Evolutionary conservation across 2,329 filamentous ascomycete genomes (phyloP).

Genomic region (Sphaerulina musiva): DNA sequence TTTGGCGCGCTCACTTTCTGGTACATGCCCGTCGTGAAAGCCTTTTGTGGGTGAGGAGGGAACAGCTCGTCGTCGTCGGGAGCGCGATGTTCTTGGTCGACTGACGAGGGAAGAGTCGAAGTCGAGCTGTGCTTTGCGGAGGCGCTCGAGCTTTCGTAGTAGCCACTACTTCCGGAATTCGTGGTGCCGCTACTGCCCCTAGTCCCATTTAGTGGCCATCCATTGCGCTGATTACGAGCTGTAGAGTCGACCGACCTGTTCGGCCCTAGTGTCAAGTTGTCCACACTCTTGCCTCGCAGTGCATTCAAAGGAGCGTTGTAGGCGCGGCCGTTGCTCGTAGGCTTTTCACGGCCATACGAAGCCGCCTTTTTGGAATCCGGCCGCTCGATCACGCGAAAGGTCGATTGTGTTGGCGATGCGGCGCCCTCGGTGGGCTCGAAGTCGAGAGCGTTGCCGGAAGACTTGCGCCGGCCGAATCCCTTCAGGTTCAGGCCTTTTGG

Average conservation of each 20-base stretch:
- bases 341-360: slow-evolving; percentile 27
- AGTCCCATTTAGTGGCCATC: slow-evolving; percentile 31
- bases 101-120: slow-evolving; percentile 51
- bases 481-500: slow-evolving; percentile 51
- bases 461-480: slow-evolving; percentile 48
- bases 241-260: slow-evolving; percentile 19
- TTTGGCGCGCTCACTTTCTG: slow-evolving; percentile 39
- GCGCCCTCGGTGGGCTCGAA: slow-evolving; percentile 17
- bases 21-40: slow-evolving; percentile 36
- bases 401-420: slow-evolving; percentile 29
- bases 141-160: slow-evolving; percentile 36
- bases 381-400: slow-evolving; percentile 52
- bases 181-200: slow-evolving; percentile 47
- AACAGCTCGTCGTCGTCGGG: slow-evolving; percentile 33
- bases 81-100: slow-evolving; percentile 39
- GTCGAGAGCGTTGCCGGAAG: slow-evolving; percentile 49
- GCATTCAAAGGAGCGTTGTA: slow-evolving; percentile 32
- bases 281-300: slow-evolving; percentile 32
- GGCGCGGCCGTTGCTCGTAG: slow-evolving; percentile 30
- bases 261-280: slow-evolving; percentile 26
- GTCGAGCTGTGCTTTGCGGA: slow-evolving; percentile 51
- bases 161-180: slow-evolving; percentile 42
- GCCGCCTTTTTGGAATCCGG: slow-evolving; percentile 40
- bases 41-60: slow-evolving; percentile 28
- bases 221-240: slow-evolving; percentile 9